These are phyloP conservation scores for Coniochaeta hoffmannii DNA, from an alignment of 2,329 filamentous ascomycete genomes.

Conservation along the genomic window DNA sequence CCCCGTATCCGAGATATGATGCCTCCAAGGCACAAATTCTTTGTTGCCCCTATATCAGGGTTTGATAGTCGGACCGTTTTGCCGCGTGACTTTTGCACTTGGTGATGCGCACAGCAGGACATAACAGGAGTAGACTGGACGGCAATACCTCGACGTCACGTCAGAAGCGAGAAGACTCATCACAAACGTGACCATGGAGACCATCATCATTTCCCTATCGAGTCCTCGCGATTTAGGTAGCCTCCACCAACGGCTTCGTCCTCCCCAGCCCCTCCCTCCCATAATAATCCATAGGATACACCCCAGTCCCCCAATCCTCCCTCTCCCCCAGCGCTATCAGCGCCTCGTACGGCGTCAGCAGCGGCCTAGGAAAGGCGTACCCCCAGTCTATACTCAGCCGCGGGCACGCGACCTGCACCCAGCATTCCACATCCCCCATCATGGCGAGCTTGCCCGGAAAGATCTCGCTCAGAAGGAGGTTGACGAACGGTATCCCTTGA, in stretches of 20 bases:
- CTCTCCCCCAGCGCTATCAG: slow-evolving; percentile 77
- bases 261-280: slow-evolving; percentile 83
- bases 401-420: slow-evolving; percentile 98
- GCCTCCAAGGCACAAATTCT: too few species aligned
- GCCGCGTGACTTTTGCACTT: too few species aligned
- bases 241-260: slow-evolving; percentile 43
- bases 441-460: slow-evolving; percentile 91
- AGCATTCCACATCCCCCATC: slow-evolving; percentile 92
- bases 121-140: too few species aligned
- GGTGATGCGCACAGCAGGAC: too few species aligned
- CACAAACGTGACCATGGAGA: too few species aligned
- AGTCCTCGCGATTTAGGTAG: not conserved
- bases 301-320: slow-evolving; percentile 65
- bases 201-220: not conserved
- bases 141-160: too few species aligned
- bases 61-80: too few species aligned
- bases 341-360: slow-evolving; percentile 93
- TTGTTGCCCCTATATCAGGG: too few species aligned
- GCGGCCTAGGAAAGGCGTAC: slow-evolving; percentile 82
- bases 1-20: not conserved
- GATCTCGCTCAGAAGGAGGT: slow-evolving; percentile 86
- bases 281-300: slow-evolving; percentile 99
- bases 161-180: too few species aligned
- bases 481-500: slow-evolving; percentile 72
- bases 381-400: slow-evolving; percentile 97